phyloP scores from a whole-genome alignment of 2,329 filamentous ascomycete species.

The Penicillium sp. region DNA sequence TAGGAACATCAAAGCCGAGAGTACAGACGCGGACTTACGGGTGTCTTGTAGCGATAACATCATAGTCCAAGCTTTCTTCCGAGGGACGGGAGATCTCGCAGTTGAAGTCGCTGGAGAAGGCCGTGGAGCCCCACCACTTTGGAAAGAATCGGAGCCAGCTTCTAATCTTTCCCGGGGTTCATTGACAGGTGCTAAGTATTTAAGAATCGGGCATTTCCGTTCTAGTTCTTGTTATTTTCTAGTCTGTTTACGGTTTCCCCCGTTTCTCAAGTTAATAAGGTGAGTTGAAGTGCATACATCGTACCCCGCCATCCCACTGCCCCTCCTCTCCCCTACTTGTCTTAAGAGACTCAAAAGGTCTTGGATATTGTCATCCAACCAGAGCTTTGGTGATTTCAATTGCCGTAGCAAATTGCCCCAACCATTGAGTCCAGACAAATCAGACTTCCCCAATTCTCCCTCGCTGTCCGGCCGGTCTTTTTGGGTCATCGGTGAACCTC shows the following conservation, averaged over 20 bases:
- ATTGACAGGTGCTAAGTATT: constrained; percentile 13
- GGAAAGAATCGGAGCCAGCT: constrained; percentile 38
- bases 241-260: constrained; percentile 8
- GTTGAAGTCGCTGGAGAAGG: constrained; percentile 22
- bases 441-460: constrained; percentile 11
- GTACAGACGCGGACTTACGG: neutral
- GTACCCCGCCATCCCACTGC: constrained; percentile 20
- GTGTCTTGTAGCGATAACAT: constrained; percentile 10
- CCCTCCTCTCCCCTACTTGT: constrained; percentile 6
- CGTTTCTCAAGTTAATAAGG: constrained; percentile 8
- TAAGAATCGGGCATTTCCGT: constrained; percentile 24
- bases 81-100: constrained; percentile 41
- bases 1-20: neutral
- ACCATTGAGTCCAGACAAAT: constrained; percentile 19
- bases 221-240: constrained; percentile 8
- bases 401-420: constrained; percentile 18
- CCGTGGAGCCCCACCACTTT: constrained; percentile 36
- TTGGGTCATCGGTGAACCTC: constrained; percentile 41
- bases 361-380: constrained; percentile 8
- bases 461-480: constrained; percentile 29
- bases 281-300: constrained; percentile 15
- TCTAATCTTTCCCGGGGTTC: constrained; percentile 28
- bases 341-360: constrained; percentile 7
- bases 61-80: constrained; percentile 23
- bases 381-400: constrained; percentile 15